Conservation (phyloP, 495 filamentous ascomycete species). For the Penicillium verhagenii region DNA sequence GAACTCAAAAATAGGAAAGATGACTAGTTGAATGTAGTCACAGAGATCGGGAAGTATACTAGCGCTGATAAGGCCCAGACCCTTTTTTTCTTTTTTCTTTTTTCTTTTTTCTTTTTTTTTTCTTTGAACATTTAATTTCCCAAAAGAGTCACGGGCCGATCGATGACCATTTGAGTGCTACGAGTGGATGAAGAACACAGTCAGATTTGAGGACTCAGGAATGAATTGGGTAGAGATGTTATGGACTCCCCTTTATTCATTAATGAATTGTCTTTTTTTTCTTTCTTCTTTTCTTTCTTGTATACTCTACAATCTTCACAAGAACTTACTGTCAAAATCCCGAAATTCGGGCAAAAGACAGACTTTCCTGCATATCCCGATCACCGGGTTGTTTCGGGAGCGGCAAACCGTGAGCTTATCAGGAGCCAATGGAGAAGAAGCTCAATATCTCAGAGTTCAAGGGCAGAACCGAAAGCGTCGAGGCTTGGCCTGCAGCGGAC, state of each 20-base stretch:
- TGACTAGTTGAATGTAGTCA: constrained; percentile 1
- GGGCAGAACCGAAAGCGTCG: constrained; percentile 1
- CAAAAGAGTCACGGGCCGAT: constrained; percentile 2
- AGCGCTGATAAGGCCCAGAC: constrained; percentile 10
- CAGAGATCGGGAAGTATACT: neutral
- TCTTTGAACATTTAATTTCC: no score
- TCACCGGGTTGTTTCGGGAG: constrained; percentile 9
- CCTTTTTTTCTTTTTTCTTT: neutral
- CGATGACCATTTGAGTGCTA: constrained; percentile 1
- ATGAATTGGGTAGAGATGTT: no score
- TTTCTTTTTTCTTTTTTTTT: no score
- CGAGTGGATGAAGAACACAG: neutral
- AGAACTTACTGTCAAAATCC: neutral
- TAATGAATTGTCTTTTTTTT: no score
- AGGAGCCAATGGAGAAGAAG: constrained; percentile 11
- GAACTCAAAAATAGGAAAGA: neutral
- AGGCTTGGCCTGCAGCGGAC: neutral
- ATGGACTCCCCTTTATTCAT: no score
- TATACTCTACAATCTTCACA: neutral
- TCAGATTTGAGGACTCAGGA: no score
- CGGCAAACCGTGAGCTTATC: constrained; percentile 14
- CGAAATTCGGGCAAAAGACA: neutral
- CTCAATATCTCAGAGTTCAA: neutral
- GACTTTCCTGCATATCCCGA: neutral
- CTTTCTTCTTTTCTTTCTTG: no score